Base-by-base conservation (phyloP, 257 asterid species). In the Solanum bulbocastanum region DNA sequence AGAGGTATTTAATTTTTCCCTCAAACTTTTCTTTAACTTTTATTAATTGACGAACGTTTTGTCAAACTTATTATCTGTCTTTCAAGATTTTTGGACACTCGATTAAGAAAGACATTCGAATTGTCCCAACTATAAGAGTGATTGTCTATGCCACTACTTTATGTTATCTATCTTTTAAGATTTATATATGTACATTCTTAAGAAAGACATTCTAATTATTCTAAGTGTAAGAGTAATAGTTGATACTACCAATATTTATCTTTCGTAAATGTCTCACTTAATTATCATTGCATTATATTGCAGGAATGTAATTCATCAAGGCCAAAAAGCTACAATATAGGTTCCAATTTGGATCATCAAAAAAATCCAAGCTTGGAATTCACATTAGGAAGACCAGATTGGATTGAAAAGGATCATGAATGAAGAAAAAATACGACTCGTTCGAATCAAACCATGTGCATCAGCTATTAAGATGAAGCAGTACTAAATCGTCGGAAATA, bases 271-370 rank as follows among this genome's bases (percentile, higher is more conserved):
- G 22, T 68, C 39, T 68, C 39, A 68, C 11, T 65, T n/a, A 65
- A 65, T 65, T 2, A 23, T 62, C 15, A 10, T 52, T 18, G 16
- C 35, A 25, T 65, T 68, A 6, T 27, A 69, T 71, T 2, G 92
- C 94, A 95, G 98, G 93, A 91, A 90, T 91, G 87, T 46, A 90
- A 88, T 40, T 74, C 88, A 14, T 60, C 88, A 14, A 86, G 83
- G 82, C 90, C 87, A 23, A 92, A 91, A 83, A 90, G 90, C 89
- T 83, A 73, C 15, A 73, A 73, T 35, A 20, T 73, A 35, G 30
- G 46, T 73, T 73, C 49, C 49, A 73, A 87, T 33, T 49, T 86
- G 86, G 83, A 69, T 66, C 87, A 90, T 56, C 91, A 90, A 73
- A 87, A 91, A 88, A 90, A 86, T 75, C 94, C 90, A 40, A 87